phyloP scores from a whole-genome alignment of 345 rosid species.

The Camelina neglecta region DNA sequence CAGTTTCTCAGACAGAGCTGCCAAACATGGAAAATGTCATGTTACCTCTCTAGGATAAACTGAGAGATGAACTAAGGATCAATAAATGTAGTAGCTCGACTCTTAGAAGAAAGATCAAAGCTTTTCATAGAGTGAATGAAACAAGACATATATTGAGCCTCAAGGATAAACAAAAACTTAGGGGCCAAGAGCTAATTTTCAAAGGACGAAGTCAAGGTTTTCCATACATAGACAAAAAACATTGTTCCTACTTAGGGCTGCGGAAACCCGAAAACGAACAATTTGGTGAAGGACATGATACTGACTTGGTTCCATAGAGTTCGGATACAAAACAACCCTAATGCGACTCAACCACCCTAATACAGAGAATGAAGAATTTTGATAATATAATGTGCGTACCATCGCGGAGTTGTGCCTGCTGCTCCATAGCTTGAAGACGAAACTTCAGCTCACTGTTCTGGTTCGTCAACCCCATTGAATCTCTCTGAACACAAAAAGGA shows the following conservation, averaged over 20 bases:
- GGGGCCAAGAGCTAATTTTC: not conserved
- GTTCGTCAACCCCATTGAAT: conserved; percentile 51
- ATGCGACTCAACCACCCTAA: not conserved
- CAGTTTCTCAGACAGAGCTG: conserved; percentile 60
- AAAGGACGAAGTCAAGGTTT: not conserved
- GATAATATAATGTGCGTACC: conserved; percentile 37
- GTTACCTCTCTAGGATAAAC: not conserved
- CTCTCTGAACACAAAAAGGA: conserved; percentile 48
- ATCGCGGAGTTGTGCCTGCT: conserved; percentile 63
- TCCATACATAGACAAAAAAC: not conserved
- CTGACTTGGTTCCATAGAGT: conserved; percentile 5
- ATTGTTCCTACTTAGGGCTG: not conserved
- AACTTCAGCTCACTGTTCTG: conserved; percentile 65
- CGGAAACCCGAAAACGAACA: not conserved
- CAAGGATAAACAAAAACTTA: not conserved
- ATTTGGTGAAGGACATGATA: not conserved
- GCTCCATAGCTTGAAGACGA: conserved; percentile 69
- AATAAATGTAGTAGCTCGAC: not conserved
- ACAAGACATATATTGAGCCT: not conserved
- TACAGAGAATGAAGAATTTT: not conserved
- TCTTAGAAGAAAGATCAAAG: not conserved
- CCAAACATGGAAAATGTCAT: conserved; percentile 7
- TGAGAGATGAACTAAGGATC: not conserved
- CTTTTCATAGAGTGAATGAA: not conserved
- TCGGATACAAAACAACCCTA: not conserved